Base-by-base conservation (phyloP, 148 eudicot species). In the Euryodendron excelsum region DNA sequence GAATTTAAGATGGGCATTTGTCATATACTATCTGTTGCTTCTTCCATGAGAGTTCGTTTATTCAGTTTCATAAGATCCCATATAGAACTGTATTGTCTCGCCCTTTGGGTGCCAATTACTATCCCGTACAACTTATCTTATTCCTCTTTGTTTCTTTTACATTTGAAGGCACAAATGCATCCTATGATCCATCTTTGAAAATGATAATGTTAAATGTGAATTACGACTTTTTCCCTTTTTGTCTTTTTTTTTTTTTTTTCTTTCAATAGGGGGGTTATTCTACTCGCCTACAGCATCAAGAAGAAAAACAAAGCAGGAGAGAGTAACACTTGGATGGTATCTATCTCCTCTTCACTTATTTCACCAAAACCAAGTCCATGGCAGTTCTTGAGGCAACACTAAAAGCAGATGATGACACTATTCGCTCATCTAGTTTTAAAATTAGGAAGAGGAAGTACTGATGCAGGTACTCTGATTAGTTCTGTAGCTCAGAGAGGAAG, bases 281-380 rank as follows among this genome's bases (percentile, higher is more conserved):
- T 95, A 11, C 89, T 96, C 36, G 89, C 98, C 1, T 96, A 96
- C 84, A 63, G 85, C 87, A 96, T 96, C 73, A 86, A 80, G 76
- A 96, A 85, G 95, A 96, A 87, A 79, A 92, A 96, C 91, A 93
- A 86, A 87, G 97, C 90, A 0, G 99, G 99, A 79, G 97, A 90
- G 75, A 87, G 85, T 73, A 92, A 92, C 86, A 93, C 90, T 85
- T 92, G 78, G 99, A 96, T 52, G 97, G 99, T 55, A 93, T 96
- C 79, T 90, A 87, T 77, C 92, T 96, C 75, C 91, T 96, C 64
- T 93, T 93, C 83, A 93, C 95, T 69, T 96, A 92, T 80, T 96
- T 90, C 85, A 93, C 99, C 30, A 96, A 93, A 73, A 97, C 99
- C 5, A 98, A 93, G 62, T 90, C 99, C 60, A 81, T 92, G 69